Evolutionary conservation across 352 stramenopile genomes (phyloP).

Genomic region (Pythium myriotylum): DNA sequence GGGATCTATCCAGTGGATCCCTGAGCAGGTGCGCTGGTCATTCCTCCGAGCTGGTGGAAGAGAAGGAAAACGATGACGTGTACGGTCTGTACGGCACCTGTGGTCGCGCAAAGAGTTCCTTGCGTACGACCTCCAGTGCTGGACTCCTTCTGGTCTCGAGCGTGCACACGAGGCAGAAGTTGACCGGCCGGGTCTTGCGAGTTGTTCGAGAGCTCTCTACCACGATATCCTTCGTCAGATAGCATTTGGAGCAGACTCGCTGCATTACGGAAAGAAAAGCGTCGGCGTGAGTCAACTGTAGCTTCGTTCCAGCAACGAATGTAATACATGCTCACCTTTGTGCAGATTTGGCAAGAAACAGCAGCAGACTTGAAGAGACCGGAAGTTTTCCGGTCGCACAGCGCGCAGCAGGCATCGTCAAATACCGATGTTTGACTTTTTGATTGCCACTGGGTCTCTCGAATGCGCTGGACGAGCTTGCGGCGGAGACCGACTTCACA

Average conservation of each 20-base stretch:
- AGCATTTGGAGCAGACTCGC: conserved; percentile 24
- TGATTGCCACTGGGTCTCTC: background rate
- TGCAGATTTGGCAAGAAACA: conserved; percentile 24
- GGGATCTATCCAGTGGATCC: background rate
- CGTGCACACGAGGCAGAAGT: conserved; percentile 25
- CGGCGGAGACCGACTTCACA: conserved; percentile 36
- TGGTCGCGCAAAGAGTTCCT: conserved; percentile 12
- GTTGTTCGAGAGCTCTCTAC: background rate
- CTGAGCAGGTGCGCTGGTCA: background rate
- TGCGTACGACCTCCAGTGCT: background rate
- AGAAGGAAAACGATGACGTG: conserved; percentile 1
- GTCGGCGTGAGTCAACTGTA: conserved; percentile 3
- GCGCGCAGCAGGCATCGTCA: conserved; percentile 3
- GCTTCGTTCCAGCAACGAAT: background rate
- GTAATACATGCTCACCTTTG: conserved; percentile 3
- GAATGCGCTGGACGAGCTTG: conserved; percentile 48
- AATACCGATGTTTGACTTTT: background rate
- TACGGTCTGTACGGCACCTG: background rate
- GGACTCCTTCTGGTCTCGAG: conserved; percentile 15
- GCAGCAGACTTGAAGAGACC: conserved; percentile 11
- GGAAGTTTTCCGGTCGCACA: conserved; percentile 10
- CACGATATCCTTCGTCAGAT: conserved; percentile 14
- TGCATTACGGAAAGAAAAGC: too few species aligned
- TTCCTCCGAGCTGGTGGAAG: background rate
- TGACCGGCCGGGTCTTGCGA: conserved; percentile 8